Evolutionary conservation across 2,329 filamentous ascomycete genomes (phyloP).

Genomic region (Nannizzia gypsea): DNA sequence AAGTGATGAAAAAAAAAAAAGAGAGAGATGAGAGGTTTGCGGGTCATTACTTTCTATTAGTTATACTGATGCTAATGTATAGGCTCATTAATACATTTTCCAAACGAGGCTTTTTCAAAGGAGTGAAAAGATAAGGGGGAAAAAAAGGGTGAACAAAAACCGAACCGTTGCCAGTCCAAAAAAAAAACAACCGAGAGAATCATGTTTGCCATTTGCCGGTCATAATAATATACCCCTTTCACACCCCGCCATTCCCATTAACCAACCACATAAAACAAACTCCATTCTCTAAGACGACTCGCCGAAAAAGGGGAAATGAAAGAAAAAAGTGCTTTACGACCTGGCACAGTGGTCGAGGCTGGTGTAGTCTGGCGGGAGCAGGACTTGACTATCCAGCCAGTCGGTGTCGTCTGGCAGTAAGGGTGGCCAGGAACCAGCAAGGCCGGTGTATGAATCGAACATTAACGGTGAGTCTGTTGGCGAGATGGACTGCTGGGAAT

Average conservation of each 20-base stretch:
- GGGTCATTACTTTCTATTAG: not conserved
- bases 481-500: constrained; percentile 12
- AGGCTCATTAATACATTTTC: not conserved
- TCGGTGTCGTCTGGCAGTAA: constrained; percentile 13
- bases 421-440: constrained; percentile 11
- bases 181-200: not conserved
- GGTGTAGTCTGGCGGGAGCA: not conserved
- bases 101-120: not conserved
- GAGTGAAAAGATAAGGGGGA: not conserved
- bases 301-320: not conserved
- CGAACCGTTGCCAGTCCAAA: not conserved
- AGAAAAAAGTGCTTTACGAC: not conserved
- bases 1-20: no score
- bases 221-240: not conserved
- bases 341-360: not conserved
- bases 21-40: no score
- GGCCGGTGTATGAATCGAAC: constrained; percentile 8
- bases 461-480: constrained; percentile 12
- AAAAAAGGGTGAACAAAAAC: no score
- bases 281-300: not conserved
- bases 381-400: constrained; percentile 13
- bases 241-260: no score
- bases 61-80: not conserved
- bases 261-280: not conserved
- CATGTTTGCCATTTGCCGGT: not conserved